Percentiles rank a stretch among this genome's conserved stretches.
phyloP scores from a whole-genome alignment of 192 early-diverging fungal species.

The Lobosporangium transversale region DNA sequence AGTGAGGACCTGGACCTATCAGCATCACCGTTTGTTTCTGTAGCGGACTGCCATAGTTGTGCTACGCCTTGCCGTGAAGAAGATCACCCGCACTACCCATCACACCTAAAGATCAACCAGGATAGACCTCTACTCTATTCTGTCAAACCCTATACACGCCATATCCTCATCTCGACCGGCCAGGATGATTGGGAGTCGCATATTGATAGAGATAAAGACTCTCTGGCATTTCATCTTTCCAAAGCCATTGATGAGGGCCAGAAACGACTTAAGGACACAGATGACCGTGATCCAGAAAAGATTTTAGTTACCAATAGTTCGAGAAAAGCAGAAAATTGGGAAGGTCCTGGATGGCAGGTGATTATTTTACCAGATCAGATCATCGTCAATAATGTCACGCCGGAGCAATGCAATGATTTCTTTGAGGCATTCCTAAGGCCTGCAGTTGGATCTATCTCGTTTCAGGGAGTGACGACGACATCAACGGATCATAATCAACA shows the following conservation, averaged over 20 bases:
- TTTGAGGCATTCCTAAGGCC: slow-evolving; percentile 39
- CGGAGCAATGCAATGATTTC: slow-evolving; percentile 41
- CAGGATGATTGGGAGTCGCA: slow-evolving; percentile 59
- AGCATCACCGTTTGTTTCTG: slow-evolving; percentile 20
- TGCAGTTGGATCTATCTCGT: slow-evolving; percentile 5
- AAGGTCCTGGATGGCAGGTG: slow-evolving; percentile 45
- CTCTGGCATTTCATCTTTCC: slow-evolving; percentile 53
- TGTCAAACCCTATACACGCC: slow-evolving; percentile 64
- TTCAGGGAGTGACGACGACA: neutral
- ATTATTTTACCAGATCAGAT: slow-evolving; percentile 37
- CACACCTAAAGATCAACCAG: slow-evolving; percentile 61
- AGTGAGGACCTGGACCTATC: slow-evolving; percentile 15
- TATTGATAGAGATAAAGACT: slow-evolving; percentile 61
- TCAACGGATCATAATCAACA: neutral
- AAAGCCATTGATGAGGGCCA: slow-evolving; percentile 39
- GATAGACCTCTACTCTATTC: slow-evolving; percentile 53
- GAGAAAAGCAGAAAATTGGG: slow-evolving; percentile 32
- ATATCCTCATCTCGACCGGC: slow-evolving; percentile 67
- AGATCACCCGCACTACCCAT: slow-evolving; percentile 58
- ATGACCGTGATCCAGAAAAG: neutral
- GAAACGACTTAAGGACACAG: neutral
- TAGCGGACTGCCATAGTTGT: slow-evolving; percentile 33
- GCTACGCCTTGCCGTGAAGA: slow-evolving; percentile 29
- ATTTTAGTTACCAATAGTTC: slow-evolving; percentile 36
- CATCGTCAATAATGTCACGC: slow-evolving; percentile 37